Conservation (phyloP, 208 protist species). For the Leishmania mexicana region DNA sequence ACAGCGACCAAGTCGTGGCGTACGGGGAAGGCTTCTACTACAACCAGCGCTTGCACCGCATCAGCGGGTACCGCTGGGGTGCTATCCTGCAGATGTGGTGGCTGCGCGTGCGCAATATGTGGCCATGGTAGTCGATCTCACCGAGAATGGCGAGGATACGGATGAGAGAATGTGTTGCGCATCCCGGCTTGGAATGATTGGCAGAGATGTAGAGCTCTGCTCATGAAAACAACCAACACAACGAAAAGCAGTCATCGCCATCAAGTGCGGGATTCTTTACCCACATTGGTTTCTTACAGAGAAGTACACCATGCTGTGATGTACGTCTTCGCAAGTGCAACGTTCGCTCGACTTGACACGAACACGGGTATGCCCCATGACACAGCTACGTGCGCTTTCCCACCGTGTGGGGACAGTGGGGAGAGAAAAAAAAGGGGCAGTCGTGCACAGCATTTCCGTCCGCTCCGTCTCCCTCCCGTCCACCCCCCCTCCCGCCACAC, state of each 20-base stretch:
- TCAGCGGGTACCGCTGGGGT: slow-evolving; percentile 57
- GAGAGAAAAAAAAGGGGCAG: neutral
- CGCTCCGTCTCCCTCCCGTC: too few relatives aligned
- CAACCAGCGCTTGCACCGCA: slow-evolving; percentile 62
- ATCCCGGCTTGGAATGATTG: neutral
- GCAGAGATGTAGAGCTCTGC: neutral
- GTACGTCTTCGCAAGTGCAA: neutral
- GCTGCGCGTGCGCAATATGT: slow-evolving; percentile 19
- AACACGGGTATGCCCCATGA: neutral
- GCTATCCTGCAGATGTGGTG: slow-evolving; percentile 22
- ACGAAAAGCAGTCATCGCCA: neutral
- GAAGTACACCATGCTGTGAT: neutral
- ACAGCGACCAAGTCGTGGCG: slow-evolving; percentile 21
- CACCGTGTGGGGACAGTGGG: neutral
- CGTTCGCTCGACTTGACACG: neutral
- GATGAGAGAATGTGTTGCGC: neutral
- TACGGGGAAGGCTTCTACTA: slow-evolving; percentile 71
- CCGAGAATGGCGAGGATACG: neutral
- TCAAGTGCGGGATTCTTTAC: neutral
- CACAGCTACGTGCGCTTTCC: neutral
- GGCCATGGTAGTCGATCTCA: neutral
- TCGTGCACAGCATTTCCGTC: too few relatives aligned
- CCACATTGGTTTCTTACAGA: neutral
- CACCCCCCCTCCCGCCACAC: neutral
- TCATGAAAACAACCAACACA: neutral